Evolutionary conservation across 2,329 filamentous ascomycete genomes (phyloP).

Genomic region (Biscogniauxia sp.): DNA sequence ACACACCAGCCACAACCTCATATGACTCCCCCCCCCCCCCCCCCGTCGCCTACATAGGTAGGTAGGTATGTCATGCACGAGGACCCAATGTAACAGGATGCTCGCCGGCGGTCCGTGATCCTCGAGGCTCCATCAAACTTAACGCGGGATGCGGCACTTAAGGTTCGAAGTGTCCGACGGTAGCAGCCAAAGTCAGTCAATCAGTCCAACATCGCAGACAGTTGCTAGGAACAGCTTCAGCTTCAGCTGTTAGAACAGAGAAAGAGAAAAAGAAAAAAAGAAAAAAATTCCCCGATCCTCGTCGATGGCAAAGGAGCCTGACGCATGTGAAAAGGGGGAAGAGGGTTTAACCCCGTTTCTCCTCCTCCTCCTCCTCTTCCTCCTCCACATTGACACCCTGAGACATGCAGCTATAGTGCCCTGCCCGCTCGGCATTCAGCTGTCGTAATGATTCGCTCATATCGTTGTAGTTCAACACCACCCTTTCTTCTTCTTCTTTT

Average conservation of each 20-base stretch:
- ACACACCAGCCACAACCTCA: constrained; percentile 20
- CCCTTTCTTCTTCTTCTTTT: constrained; percentile 10
- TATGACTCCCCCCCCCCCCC: not conserved
- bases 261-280: not conserved
- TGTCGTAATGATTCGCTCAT: not conserved
- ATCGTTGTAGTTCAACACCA: not conserved
- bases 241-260: not conserved
- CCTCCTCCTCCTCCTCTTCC: not conserved
- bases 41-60: too few relatives aligned
- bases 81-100: not conserved
- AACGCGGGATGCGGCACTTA: not conserved
- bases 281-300: not conserved
- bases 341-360: not conserved
- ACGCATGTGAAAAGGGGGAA: not conserved
- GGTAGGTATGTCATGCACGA: not conserved
- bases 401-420: not conserved
- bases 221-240: not conserved
- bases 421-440: not conserved
- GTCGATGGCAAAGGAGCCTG: not conserved
- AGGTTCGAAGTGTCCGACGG: not conserved
- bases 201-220: not conserved
- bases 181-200: not conserved
- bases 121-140: not conserved
- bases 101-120: not conserved
- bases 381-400: not conserved